Percentiles rank a stretch among this genome's conserved stretches.
phyloP scores from a whole-genome alignment of 495 filamentous ascomycete genomes.

The Xylona heveae region DNA sequence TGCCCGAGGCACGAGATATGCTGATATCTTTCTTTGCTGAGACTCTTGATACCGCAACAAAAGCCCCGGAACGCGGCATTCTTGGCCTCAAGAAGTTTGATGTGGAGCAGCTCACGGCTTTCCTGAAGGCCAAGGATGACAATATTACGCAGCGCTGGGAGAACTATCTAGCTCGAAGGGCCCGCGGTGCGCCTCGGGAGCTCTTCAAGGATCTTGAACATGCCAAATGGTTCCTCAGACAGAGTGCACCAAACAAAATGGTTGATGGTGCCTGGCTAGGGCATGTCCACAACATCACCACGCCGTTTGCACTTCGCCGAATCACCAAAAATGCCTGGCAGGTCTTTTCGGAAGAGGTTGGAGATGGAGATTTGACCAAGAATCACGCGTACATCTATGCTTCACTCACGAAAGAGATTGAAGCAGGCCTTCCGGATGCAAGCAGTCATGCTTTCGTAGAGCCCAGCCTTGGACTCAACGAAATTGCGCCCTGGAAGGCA shows the following conservation, averaged over 20 bases:
- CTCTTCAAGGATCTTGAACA: slow-evolving; percentile 13
- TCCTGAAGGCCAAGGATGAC: slow-evolving; percentile 13
- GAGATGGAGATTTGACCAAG: slow-evolving; percentile 22
- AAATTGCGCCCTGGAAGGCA: slow-evolving; percentile 18
- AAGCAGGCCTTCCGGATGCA: slow-evolving; percentile 9
- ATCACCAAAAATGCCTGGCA: slow-evolving; percentile 24
- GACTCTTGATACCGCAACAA: slow-evolving; percentile 9
- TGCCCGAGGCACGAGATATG: slow-evolving; percentile 12
- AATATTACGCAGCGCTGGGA: slow-evolving; percentile 12
- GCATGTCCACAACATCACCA: slow-evolving; percentile 20
- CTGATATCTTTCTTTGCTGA: slow-evolving; percentile 15
- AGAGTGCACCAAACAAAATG: slow-evolving; percentile 23
- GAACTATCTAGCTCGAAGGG: slow-evolving; percentile 13
- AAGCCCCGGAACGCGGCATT: slow-evolving; percentile 10
- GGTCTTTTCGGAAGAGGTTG: slow-evolving; percentile 25
- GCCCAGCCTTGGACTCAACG: slow-evolving; percentile 12
- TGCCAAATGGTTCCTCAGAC: slow-evolving; percentile 17
- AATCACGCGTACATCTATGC: slow-evolving; percentile 23
- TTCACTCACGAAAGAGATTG: slow-evolving; percentile 17
- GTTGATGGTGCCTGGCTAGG: slow-evolving; percentile 28
- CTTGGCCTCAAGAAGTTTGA: slow-evolving; percentile 15
- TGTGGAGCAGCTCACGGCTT: slow-evolving; percentile 9
- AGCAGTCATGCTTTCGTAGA: slow-evolving; percentile 15
- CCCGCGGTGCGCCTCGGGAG: slow-evolving; percentile 18
- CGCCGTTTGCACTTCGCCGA: slow-evolving; percentile 13